Conservation (phyloP, 345 rosid species). For the Pugionium cornutum region DNA sequence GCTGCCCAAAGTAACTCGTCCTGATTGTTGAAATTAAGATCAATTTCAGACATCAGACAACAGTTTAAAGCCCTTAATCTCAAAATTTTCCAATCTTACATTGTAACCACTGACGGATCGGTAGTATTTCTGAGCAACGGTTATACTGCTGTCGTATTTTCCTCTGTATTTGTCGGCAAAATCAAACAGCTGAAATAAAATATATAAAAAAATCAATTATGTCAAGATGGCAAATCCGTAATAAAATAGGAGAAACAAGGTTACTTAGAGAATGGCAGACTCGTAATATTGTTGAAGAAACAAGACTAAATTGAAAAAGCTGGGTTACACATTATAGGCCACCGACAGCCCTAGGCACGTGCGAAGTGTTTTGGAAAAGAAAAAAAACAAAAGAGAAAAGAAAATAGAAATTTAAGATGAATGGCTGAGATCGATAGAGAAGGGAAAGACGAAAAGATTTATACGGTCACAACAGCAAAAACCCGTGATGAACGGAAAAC, state of each 20-base stretch:
- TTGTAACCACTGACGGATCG: constrained; percentile 88
- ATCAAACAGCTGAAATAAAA: constrained; percentile 68
- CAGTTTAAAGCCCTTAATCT: neutral
- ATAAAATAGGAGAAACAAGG: constrained; percentile 17
- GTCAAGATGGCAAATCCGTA: constrained; percentile 22
- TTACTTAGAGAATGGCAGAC: constrained; percentile 11
- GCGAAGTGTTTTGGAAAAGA: constrained; percentile 1
- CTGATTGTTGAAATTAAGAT: constrained; percentile 40
- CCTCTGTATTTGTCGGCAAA: constrained; percentile 98
- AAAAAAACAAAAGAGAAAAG: neutral
- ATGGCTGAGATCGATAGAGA: constrained; percentile 47
- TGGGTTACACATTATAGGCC: constrained; percentile 12
- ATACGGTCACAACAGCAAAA: constrained; percentile 41
- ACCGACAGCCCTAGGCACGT: constrained; percentile 42
- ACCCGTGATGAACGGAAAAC: constrained; percentile 48
- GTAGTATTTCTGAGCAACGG: constrained; percentile 81
- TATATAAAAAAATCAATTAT: neutral
- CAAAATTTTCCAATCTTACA: constrained; percentile 40
- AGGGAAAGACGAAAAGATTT: constrained; percentile 30
- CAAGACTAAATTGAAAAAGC: constrained; percentile 12
- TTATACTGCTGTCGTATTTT: constrained; percentile 90
- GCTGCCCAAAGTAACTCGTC: constrained; percentile 98
- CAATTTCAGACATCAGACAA: neutral
- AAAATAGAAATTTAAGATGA: neutral
- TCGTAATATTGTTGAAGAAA: constrained; percentile 10